Evolutionary conservation across 164 flowering plant species (phyloP).

Genomic region (Stephania yunnanensis): DNA sequence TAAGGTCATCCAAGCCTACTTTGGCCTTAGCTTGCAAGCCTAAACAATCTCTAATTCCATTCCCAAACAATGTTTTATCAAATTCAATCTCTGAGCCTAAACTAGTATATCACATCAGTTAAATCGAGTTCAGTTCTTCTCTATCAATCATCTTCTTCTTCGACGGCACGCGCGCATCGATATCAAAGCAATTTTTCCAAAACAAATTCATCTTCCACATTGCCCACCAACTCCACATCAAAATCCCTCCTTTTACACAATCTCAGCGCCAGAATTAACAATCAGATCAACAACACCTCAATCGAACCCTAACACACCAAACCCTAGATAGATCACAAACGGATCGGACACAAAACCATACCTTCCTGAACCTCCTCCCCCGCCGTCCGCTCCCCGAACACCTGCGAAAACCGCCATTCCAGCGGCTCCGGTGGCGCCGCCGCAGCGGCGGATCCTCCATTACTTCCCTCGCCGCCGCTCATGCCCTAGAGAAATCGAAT

Average conservation of each 20-base stretch:
- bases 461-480: slow-evolving; percentile 39
- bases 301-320: not conserved
- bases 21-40: too few species aligned
- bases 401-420: slow-evolving; percentile 90
- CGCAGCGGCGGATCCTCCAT: slow-evolving; percentile 20
- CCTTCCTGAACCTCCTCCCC: slow-evolving; percentile 93
- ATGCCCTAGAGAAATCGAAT: slow-evolving; percentile 8
- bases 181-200: too few species aligned
- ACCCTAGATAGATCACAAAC: not conserved
- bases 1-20: too few species aligned
- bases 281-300: not conserved
- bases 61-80: too few species aligned
- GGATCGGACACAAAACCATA: slow-evolving; percentile 7
- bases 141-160: not conserved
- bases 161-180: not conserved
- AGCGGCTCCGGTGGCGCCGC: slow-evolving; percentile 40
- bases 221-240: not conserved
- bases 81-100: too few species aligned
- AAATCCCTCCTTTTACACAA: not conserved
- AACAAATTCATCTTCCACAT: not conserved
- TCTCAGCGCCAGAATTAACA: not conserved
- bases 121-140: not conserved
- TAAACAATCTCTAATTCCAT: too few species aligned
- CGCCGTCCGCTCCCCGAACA: slow-evolving; percentile 75
- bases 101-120: not conserved